Conservation (phyloP, 2,329 filamentous ascomycete species). For the Aspergillus sp. region DNA sequence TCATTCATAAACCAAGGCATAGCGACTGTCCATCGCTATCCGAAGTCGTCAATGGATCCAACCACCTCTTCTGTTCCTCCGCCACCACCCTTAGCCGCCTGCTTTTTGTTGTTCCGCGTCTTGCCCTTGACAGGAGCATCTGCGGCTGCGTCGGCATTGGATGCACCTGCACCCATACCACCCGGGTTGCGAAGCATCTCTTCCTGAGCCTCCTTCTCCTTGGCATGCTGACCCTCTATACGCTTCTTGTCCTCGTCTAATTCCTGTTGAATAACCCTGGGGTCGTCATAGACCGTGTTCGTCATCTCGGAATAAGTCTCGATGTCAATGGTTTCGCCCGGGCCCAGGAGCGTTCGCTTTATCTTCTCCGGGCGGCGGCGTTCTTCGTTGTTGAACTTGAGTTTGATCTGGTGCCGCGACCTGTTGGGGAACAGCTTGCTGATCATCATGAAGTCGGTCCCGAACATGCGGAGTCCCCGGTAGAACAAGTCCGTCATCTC, state of each 20-base stretch:
- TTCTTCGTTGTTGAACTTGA: constrained; percentile 56
- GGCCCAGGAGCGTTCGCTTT: constrained; percentile 41
- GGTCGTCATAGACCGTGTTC: constrained; percentile 35
- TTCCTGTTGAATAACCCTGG: constrained; percentile 30
- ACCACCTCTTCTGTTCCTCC: constrained; percentile 34
- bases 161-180: constrained; percentile 12
- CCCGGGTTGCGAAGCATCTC: constrained; percentile 34
- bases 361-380: constrained; percentile 45
- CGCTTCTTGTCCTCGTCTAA: constrained; percentile 37
- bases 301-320: constrained; percentile 38
- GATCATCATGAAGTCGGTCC: constrained; percentile 57
- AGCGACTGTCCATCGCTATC: constrained; percentile 8
- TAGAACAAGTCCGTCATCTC: constrained; percentile 54
- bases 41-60: constrained; percentile 30
- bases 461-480: constrained; percentile 52
- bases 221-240: constrained; percentile 39
- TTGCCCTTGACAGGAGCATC: constrained; percentile 19
- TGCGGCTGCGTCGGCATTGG: constrained; percentile 17
- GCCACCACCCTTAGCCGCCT: constrained; percentile 15
- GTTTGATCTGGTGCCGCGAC: constrained; percentile 53
- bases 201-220: constrained; percentile 37
- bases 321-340: constrained; percentile 35
- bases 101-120: constrained; percentile 21
- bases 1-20: constrained; percentile 4
- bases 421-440: constrained; percentile 52